Evolutionary conservation across 2,329 filamentous ascomycete species (phyloP), one percentile per base, ranked within the genome.

Genomic region (Aureobasidium sp.): DNA sequence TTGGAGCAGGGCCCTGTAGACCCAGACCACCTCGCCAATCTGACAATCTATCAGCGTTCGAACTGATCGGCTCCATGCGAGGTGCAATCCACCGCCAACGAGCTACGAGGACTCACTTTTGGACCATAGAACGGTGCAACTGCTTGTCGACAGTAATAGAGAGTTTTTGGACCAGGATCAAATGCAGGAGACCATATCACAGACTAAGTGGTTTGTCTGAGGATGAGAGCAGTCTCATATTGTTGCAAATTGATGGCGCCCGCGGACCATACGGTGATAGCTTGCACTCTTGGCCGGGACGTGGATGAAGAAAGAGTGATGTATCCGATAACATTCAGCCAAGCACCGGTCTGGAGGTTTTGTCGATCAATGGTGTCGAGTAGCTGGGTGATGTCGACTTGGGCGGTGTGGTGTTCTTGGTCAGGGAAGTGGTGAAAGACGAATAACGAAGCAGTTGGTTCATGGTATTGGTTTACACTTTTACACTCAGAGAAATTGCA

Each of bases 311-410:
- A 21, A 21, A 65, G 60, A 9, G 47, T 61, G 37, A 63, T 32
- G 37, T 95, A 95, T 6, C 92, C 93, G 66, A 97, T 83, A 3
- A 97, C 81, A 71, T 97, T 96, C 54, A 97, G 75, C 91, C 92
- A 97, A 63, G 87, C 82, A n/a, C 93, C 93, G 30, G 88, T 76
- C 55, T 85, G 81, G 58, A 88, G 81, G 55, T 89, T 80, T 61
- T 86, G 81, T 27, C 81, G 75, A 25, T 82, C 83, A 62, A 94
- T 75, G 10, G 77, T 80, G 68, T 86, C 81, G 5, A 96, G 80
- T 3, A 95, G 74, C 65, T 92, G 83, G 68, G 94, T 84, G 39
- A 96, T 89, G 53, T 74, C 75, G 29, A 55, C 36, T 37, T 59
- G 57, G 15, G 36, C 25, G 7, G 29, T 29, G 13, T 62, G 36